phyloP scores from a whole-genome alignment of 2,329 filamentous ascomycete genomes.

The Penicillium frequentans region DNA sequence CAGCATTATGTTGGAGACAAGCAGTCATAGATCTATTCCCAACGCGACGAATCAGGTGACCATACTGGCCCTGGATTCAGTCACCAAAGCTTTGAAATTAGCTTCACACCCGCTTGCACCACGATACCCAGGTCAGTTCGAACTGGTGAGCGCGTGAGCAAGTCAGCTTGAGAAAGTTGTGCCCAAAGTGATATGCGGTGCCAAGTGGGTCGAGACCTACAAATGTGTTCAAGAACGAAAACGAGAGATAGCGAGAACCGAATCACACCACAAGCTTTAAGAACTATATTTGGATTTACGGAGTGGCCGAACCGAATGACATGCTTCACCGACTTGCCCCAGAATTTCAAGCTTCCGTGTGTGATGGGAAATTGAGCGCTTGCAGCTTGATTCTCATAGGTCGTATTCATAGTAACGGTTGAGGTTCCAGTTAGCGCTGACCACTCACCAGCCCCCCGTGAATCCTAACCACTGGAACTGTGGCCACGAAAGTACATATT shows the following conservation, averaged over 20 bases:
- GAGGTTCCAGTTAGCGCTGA: conserved; percentile 7
- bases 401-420: not conserved
- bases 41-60: not conserved
- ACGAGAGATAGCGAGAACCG: not conserved
- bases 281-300: not conserved
- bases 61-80: not conserved
- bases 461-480: not conserved
- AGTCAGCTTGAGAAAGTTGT: not conserved
- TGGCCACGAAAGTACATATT: too few species aligned
- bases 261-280: not conserved
- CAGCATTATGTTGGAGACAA: not conserved
- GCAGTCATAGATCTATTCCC: not conserved
- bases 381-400: conserved; percentile 1
- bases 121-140: not conserved
- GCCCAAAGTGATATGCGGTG: not conserved
- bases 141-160: not conserved
- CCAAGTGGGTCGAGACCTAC: not conserved
- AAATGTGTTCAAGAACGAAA: not conserved
- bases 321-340: conserved; percentile 6
- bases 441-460: conserved; percentile 13
- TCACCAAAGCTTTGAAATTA: not conserved
- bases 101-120: not conserved
- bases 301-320: not conserved
- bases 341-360: not conserved
- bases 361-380: conserved; percentile 3